These are phyloP conservation scores for Anaeromyces robustus DNA, from an alignment of 192 early-diverging fungal genomes.

Conservation along the genomic window DNA sequence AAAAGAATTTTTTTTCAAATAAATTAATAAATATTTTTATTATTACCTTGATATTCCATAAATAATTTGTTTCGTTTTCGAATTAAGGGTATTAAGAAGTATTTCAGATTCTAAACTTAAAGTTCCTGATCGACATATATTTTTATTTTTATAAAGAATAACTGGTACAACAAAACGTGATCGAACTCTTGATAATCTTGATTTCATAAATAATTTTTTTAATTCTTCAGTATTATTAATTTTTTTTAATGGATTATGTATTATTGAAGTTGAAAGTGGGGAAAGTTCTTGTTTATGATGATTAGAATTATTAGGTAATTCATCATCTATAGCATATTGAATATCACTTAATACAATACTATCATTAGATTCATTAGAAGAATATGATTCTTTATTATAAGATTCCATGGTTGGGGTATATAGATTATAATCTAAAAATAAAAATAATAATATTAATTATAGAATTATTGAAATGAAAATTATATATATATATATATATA, in stretches of 20 bases:
- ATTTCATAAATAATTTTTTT: background rate
- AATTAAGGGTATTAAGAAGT: background rate
- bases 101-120: background rate
- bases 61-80: background rate
- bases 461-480: no score
- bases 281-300: no score
- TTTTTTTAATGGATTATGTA: background rate
- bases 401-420: background rate
- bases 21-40: background rate
- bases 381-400: background rate
- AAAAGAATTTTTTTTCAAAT: no score
- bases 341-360: background rate
- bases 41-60: background rate
- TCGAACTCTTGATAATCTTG: background rate
- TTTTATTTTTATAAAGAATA: background rate
- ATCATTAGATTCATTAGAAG: background rate
- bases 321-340: background rate
- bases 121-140: background rate
- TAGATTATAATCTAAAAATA: background rate
- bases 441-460: no score
- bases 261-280: no score
- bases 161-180: background rate
- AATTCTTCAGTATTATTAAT: background rate
- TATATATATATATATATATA: no score
- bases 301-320: background rate